Percentiles rank a stretch among this genome's conserved stretches.
Conservation (phyloP, 306 rosid species). For the Medicago lupulina region DNA sequence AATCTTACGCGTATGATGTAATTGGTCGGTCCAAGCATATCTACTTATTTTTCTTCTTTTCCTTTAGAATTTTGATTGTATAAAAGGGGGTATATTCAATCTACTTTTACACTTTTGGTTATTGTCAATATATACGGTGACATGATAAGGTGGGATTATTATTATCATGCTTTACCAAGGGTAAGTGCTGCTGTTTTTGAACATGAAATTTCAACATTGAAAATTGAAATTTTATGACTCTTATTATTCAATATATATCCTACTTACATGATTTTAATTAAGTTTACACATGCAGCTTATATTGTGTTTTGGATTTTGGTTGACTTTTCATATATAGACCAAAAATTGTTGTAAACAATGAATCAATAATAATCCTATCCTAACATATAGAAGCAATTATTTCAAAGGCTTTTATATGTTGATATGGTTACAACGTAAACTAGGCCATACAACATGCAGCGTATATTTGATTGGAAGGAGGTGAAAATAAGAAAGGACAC, state of each 20-base stretch:
- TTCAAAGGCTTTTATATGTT: not conserved
- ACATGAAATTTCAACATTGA: slow-evolving; percentile 12
- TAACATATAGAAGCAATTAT: not conserved
- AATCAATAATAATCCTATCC: no score
- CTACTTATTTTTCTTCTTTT: not conserved
- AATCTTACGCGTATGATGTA: slow-evolving; percentile 43
- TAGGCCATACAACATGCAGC: not conserved
- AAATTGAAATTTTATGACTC: slow-evolving; percentile 1
- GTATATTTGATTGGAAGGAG: not conserved
- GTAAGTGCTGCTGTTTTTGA: not conserved
- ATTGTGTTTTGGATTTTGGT: no score
- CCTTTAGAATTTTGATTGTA: not conserved
- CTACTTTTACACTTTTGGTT: slow-evolving; percentile 17
- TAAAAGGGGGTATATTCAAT: slow-evolving; percentile 35
- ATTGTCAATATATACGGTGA: slow-evolving; percentile 35
- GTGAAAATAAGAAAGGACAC: slow-evolving; percentile 16
- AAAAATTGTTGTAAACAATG: no score
- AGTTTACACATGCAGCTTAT: not conserved
- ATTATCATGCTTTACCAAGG: not conserved
- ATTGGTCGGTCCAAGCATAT: slow-evolving; percentile 45
- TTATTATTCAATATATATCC: not conserved
- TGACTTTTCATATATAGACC: no score
- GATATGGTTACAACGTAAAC: not conserved
- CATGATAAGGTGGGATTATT: slow-evolving; percentile 23
- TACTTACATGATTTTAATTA: not conserved